phyloP scores from a whole-genome alignment of 2,329 filamentous ascomycete genomes.

The Anisogramma anomala region DNA sequence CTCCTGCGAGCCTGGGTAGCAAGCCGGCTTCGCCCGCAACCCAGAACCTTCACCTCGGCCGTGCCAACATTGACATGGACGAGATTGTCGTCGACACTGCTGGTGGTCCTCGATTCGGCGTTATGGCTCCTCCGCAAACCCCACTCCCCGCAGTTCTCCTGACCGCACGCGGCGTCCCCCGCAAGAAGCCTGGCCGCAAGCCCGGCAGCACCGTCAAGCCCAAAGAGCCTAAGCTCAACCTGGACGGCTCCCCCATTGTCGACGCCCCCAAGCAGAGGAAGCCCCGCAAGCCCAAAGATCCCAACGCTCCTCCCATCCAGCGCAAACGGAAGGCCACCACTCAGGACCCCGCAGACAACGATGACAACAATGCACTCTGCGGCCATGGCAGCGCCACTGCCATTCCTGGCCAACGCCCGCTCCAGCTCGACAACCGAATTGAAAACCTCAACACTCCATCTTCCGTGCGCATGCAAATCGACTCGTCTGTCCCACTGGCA shows the following conservation, averaged over 20 bases:
- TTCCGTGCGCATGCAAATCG: slow-evolving; percentile 26
- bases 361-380: not conserved
- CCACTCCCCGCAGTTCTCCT: slow-evolving; percentile 33
- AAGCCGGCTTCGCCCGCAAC: slow-evolving; percentile 36
- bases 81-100: slow-evolving; percentile 37
- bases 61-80: slow-evolving; percentile 32
- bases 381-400: too few relatives aligned
- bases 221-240: slow-evolving; percentile 29
- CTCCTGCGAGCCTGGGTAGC: slow-evolving; percentile 38
- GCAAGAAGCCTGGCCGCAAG: slow-evolving; percentile 56
- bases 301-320: slow-evolving; percentile 42
- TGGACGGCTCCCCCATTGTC: slow-evolving; percentile 26
- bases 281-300: slow-evolving; percentile 46
- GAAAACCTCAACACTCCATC: too few relatives aligned
- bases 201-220: slow-evolving; percentile 44
- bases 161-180: slow-evolving; percentile 45
- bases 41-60: slow-evolving; percentile 22
- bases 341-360: slow-evolving; percentile 20
- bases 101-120: slow-evolving; percentile 24
- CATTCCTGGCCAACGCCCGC: too few relatives aligned
- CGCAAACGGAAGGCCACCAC: slow-evolving; percentile 42
- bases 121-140: slow-evolving; percentile 20
- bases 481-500: slow-evolving; percentile 19
- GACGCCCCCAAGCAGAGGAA: slow-evolving; percentile 40
- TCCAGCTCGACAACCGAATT: too few relatives aligned